Conservation (phyloP, 2,329 filamentous ascomycete species). For the Fusarium gaditjirri region DNA sequence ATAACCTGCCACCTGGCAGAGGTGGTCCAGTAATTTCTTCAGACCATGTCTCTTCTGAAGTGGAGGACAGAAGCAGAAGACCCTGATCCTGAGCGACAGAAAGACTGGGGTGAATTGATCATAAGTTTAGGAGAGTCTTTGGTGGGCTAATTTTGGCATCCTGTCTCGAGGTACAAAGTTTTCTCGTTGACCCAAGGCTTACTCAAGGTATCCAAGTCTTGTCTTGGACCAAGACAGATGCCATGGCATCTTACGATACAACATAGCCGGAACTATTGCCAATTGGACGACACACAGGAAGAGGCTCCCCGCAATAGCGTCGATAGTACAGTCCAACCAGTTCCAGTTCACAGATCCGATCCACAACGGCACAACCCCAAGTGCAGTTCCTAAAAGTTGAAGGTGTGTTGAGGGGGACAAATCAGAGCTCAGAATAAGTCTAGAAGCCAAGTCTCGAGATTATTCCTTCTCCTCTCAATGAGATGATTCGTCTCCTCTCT, state of each 20-base stretch:
- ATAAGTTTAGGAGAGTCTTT: background rate
- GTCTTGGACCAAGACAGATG: constrained; percentile 12
- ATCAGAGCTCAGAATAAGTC: constrained; percentile 20
- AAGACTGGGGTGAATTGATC: background rate
- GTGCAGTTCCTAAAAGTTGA: constrained; percentile 8
- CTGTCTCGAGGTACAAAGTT: background rate
- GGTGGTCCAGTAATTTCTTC: constrained; percentile 36
- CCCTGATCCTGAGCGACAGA: background rate
- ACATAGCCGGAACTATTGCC: constrained; percentile 17
- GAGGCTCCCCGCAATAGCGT: constrained; percentile 23
- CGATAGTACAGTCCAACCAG: constrained; percentile 31
- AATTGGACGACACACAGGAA: constrained; percentile 18
- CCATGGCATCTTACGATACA: constrained; percentile 22
- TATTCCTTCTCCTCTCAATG: background rate
- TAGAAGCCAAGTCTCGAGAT: background rate
- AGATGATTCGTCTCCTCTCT: background rate
- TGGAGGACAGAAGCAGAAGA: background rate
- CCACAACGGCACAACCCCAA: constrained; percentile 27
- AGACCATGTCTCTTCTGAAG: constrained; percentile 3
- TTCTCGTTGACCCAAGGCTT: background rate
- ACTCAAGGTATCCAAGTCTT: constrained; percentile 1
- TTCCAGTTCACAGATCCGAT: constrained; percentile 33
- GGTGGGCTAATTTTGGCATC: background rate
- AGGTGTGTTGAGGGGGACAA: constrained; percentile 26
- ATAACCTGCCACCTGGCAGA: constrained; percentile 40